Conservation (phyloP, 257 asterid species). For the Solanum clarkiae region DNA sequence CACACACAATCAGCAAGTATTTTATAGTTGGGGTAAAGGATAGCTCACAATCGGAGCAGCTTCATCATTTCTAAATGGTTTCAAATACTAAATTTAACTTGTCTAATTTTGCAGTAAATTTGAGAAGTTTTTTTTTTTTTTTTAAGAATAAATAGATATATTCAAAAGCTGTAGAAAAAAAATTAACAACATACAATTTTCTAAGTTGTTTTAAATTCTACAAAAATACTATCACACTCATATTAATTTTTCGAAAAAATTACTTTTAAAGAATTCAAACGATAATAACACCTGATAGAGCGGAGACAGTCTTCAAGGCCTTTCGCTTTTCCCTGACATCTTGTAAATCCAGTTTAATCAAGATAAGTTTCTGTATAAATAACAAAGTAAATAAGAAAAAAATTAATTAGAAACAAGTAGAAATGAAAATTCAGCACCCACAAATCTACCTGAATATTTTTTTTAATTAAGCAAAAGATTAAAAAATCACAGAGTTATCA, state of each 20-base stretch:
- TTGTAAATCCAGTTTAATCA: constrained; percentile 38
- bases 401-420: neutral
- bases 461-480: neutral
- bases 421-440: neutral
- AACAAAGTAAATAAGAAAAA: neutral
- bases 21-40: neutral
- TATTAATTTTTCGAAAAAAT: too few relatives aligned
- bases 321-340: constrained; percentile 40
- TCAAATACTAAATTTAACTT: neutral
- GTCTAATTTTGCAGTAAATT: neutral
- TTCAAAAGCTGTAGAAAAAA: neutral
- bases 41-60: neutral
- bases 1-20: neutral
- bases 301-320: constrained; percentile 51
- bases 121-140: neutral
- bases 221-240: too few relatives aligned
- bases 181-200: too few relatives aligned
- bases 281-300: constrained; percentile 30
- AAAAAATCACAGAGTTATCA: neutral
- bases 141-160: neutral
- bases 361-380: constrained; percentile 32
- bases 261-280: too few relatives aligned
- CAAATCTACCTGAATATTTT: neutral
- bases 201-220: too few relatives aligned
- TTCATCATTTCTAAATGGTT: neutral